Evolutionary conservation across 2,329 filamentous ascomycete genomes (phyloP).

Genomic region (Knoxdaviesia proteae): DNA sequence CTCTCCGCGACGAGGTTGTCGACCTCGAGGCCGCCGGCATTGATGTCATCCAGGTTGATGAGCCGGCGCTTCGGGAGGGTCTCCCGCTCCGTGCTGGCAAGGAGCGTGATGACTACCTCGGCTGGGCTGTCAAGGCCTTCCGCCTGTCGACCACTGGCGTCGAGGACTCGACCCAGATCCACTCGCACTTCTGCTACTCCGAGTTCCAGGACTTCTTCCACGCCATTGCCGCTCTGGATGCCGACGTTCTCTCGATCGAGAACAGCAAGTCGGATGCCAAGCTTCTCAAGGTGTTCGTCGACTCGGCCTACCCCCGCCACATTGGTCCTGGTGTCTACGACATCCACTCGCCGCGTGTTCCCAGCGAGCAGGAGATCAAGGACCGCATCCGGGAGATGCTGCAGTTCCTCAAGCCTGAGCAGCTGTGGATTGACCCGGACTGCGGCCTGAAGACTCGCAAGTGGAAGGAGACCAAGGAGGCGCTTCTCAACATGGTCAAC

Average conservation of each 20-base stretch:
- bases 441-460: constrained; percentile 98
- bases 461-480: constrained; percentile 97
- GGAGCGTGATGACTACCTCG: constrained; percentile 91
- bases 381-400: constrained; percentile 97
- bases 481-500: constrained; percentile 90
- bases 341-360: constrained; percentile 97
- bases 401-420: constrained; percentile 85
- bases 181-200: constrained; percentile 99
- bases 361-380: constrained; percentile 95
- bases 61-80: constrained; percentile 98
- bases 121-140: constrained; percentile 97
- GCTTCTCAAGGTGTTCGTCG: constrained; percentile 95
- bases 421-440: constrained; percentile 99
- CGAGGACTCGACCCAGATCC: constrained; percentile 90
- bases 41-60: constrained; percentile 96
- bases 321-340: constrained; percentile 99
- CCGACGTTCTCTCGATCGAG: constrained; percentile 96
- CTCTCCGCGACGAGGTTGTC: constrained; percentile 93
- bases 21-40: constrained; percentile 95
- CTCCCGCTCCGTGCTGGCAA: constrained; percentile 83
- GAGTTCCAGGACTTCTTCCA: constrained; percentile 99
- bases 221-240: constrained; percentile 92
- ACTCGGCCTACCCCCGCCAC: constrained; percentile 91
- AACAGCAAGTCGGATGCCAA: constrained; percentile 99
- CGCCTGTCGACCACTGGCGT: constrained; percentile 86